phyloP scores from a whole-genome alignment of 768 basidiomycete species.

The Trametes coccinea region DNA sequence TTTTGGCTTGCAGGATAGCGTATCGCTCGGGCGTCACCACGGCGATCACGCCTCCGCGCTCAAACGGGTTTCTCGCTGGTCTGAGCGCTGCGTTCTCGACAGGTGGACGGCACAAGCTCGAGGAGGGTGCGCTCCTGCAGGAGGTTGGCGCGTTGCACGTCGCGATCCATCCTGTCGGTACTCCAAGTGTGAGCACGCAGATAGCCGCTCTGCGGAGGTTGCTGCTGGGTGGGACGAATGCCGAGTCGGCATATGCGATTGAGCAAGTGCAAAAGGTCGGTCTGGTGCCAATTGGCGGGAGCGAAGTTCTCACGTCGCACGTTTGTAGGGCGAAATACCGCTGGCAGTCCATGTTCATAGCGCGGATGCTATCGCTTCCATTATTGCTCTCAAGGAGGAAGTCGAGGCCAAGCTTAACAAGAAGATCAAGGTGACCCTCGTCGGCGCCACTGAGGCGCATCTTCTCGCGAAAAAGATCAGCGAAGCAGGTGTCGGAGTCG shows the following conservation, averaged over 20 bases:
- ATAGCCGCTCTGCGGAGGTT: conserved; percentile 59
- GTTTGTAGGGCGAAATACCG: conserved; percentile 50
- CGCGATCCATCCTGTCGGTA: conserved; percentile 45
- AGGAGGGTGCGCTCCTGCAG: conserved; percentile 63
- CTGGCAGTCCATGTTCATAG: conserved; percentile 63
- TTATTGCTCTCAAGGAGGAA: conserved; percentile 66
- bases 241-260: conserved; percentile 44
- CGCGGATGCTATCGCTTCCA: conserved; percentile 68
- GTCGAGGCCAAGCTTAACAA: conserved; percentile 46
- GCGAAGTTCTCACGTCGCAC: neutral
- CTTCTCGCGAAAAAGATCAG: conserved; percentile 73
- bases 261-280: conserved; percentile 47
- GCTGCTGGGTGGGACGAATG: conserved; percentile 42
- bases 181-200: conserved; percentile 64
- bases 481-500: conserved; percentile 65
- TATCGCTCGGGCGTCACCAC: conserved; percentile 75
- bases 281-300: neutral
- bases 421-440: conserved; percentile 49
- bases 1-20: conserved; percentile 52
- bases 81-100: conserved; percentile 62
- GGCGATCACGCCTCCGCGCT: conserved; percentile 60
- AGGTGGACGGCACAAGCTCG: conserved; percentile 59
- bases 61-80: conserved; percentile 59
- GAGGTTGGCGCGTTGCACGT: conserved; percentile 69
- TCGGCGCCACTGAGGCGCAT: conserved; percentile 67